These are phyloP conservation scores for Neurospora sp. DNA, from an alignment of 495 filamentous ascomycete genomes.

Conservation along the genomic window DNA sequence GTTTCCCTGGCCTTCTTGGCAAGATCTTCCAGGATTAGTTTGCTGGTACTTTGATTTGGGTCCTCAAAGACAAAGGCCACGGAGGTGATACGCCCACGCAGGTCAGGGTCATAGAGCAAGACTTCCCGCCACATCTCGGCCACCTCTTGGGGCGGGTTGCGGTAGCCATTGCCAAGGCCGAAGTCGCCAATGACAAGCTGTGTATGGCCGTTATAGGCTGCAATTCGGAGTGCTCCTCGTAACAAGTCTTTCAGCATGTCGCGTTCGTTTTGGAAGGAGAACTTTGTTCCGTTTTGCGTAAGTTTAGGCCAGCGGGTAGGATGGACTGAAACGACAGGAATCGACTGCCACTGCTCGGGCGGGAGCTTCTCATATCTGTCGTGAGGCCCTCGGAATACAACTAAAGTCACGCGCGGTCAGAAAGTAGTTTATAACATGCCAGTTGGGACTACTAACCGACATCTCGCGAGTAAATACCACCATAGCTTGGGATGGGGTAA, in stretches of 20 bases:
- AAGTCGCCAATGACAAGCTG: conserved; percentile 61
- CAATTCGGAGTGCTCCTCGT: conserved; percentile 56
- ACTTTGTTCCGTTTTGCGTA: conserved; percentile 51
- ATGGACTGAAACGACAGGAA: conserved; percentile 62
- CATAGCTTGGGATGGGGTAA: conserved; percentile 57
- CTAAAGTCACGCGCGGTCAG: conserved; percentile 6
- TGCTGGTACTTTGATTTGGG: conserved; percentile 30
- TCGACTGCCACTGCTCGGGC: conserved; percentile 32
- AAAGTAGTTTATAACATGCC: conserved; percentile 7
- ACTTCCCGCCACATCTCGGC: conserved; percentile 60
- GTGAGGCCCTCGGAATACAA: conserved; percentile 39
- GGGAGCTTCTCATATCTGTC: conserved; percentile 36
- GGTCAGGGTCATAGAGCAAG: conserved; percentile 53
- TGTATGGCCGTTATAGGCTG: conserved; percentile 44
- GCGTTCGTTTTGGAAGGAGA: conserved; percentile 57
- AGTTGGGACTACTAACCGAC: conserved; percentile 41
- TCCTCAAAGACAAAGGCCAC: conserved; percentile 63
- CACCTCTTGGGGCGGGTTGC: conserved; percentile 57
- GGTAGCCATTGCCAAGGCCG: conserved; percentile 56
- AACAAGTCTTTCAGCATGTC: conserved; percentile 64
- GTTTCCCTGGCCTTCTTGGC: conserved; percentile 32
- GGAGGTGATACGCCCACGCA: conserved; percentile 54
- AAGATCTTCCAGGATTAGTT: conserved; percentile 37
- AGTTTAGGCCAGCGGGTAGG: conserved; percentile 62
- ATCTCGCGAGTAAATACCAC: conserved; percentile 55